A percentile compares a stretch with the other conserved stretches of the same genome.
Conservation (phyloP, 495 filamentous ascomycete genomes). For the Pyrenula massariospora region DNA sequence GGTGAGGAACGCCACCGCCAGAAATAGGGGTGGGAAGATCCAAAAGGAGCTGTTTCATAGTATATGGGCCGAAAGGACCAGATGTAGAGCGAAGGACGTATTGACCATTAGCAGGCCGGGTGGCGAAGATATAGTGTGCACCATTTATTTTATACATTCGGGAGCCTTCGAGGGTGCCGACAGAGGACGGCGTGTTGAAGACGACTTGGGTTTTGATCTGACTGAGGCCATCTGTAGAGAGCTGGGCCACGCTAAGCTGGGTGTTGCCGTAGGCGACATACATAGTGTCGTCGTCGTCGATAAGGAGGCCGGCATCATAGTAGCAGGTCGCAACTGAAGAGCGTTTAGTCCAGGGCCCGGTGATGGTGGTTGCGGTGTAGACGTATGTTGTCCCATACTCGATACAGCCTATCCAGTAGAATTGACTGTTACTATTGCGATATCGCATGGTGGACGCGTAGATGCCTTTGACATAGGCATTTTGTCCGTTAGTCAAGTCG, state of each 20-base stretch:
- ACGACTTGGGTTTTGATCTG: conserved; percentile 30
- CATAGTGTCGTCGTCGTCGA: conserved; percentile 43
- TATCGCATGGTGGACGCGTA: conserved; percentile 44
- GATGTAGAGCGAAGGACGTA: conserved; percentile 34
- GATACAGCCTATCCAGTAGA: conserved; percentile 48
- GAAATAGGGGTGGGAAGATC: conserved; percentile 26
- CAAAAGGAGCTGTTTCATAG: conserved; percentile 20
- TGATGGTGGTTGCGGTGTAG: conserved; percentile 27
- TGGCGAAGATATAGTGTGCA: conserved; percentile 40
- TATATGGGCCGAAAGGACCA: conserved; percentile 36
- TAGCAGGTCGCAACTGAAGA: conserved; percentile 33
- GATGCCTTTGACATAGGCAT: conserved; percentile 42
- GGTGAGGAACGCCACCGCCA: conserved; percentile 33
- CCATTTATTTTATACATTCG: conserved; percentile 45
- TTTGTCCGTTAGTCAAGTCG: conserved; percentile 26
- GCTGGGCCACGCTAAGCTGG: conserved; percentile 35
- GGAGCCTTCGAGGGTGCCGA: conserved; percentile 37
- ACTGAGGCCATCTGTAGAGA: conserved; percentile 31
- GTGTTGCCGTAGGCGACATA: conserved; percentile 44
- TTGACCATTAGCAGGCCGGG: conserved; percentile 29
- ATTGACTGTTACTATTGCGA: conserved; percentile 28
- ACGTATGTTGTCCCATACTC: conserved; percentile 34
- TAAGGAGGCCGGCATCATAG: conserved; percentile 45
- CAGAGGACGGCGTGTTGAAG: conserved; percentile 20
- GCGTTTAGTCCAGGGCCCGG: conserved; percentile 26